phyloP scores from a whole-genome alignment of 2,329 filamentous ascomycete species.

The Phyllosticta citribraziliensis region DNA sequence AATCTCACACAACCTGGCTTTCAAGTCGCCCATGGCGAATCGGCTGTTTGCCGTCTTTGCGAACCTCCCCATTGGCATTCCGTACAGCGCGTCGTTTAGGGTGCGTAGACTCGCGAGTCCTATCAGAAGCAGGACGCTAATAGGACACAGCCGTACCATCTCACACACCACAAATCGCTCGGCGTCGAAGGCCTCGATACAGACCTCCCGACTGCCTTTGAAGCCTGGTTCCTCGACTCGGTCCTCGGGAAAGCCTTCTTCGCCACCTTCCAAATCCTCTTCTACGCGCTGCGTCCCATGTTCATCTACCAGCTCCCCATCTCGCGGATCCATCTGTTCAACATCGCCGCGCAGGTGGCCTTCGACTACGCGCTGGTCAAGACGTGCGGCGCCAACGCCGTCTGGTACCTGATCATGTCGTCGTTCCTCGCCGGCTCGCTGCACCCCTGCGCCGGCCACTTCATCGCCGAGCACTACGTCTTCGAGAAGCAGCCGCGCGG shows the following conservation, averaged over 20 bases:
- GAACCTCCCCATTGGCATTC: slow-evolving; percentile 89
- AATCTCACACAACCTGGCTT: slow-evolving; percentile 95
- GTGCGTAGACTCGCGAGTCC: slow-evolving; percentile 38
- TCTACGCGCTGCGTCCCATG: slow-evolving; percentile 95
- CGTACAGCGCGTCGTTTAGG: slow-evolving; percentile 92
- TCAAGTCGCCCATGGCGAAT: slow-evolving; percentile 70
- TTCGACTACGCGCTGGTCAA: slow-evolving; percentile 67
- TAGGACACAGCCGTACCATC: slow-evolving; percentile 70
- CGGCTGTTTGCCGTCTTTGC: slow-evolving; percentile 83
- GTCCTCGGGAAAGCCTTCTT: slow-evolving; percentile 97
- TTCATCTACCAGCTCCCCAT: slow-evolving; percentile 83
- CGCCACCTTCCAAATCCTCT: slow-evolving; percentile 97
- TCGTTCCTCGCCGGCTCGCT: slow-evolving; percentile 90
- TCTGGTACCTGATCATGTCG: slow-evolving; percentile 78
- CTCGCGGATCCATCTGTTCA: slow-evolving; percentile 74
- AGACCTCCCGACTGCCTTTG: slow-evolving; percentile 83
- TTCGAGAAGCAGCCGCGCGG: slow-evolving; percentile 42
- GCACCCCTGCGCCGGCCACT: slow-evolving; percentile 91
- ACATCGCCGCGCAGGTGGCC: slow-evolving; percentile 63
- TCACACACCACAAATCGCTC: slow-evolving; percentile 97
- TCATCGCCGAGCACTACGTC: slow-evolving; percentile 84
- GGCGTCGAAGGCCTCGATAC: slow-evolving; percentile 94
- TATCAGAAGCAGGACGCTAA: slow-evolving; percentile 14
- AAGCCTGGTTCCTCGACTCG: slow-evolving; percentile 88
- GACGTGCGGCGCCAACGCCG: slow-evolving; percentile 48